Evolutionary conservation across 2,329 filamentous ascomycete genomes (phyloP).

Genomic region (Botrytis galanthina): DNA sequence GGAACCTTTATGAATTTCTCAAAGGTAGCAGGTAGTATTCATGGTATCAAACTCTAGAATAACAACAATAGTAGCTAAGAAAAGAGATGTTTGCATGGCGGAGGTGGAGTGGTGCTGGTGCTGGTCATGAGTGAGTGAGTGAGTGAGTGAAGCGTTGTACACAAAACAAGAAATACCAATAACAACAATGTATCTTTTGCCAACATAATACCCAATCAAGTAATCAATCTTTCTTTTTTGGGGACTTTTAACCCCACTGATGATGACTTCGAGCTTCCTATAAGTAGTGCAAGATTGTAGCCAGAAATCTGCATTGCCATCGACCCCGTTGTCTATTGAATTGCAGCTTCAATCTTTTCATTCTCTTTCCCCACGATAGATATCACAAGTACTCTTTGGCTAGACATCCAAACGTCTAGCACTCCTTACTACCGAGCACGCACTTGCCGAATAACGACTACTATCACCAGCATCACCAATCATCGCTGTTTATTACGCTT

Average conservation of each 20-base stretch:
- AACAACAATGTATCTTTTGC: background rate
- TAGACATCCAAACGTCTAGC: constrained; percentile 7
- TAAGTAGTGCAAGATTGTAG: constrained; percentile 6
- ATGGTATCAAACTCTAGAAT: background rate
- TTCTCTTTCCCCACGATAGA: background rate
- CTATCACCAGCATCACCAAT: background rate
- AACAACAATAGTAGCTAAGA: background rate
- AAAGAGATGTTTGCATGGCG: background rate
- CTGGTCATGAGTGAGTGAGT: too few species aligned
- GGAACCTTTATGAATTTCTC: background rate
- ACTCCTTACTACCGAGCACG: background rate
- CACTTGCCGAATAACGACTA: background rate
- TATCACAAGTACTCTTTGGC: background rate
- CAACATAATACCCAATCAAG: constrained; percentile 7
- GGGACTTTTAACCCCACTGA: constrained; percentile 6
- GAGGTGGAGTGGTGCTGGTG: background rate
- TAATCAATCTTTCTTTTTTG: background rate
- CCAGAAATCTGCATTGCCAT: background rate
- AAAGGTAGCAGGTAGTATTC: background rate
- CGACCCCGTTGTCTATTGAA: background rate
- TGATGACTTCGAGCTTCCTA: background rate
- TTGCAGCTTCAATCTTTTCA: constrained; percentile 1
- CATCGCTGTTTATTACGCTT: background rate
- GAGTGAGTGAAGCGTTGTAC: constrained; percentile 10
- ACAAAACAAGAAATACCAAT: constrained; percentile 1